These are phyloP conservation scores for Exophiala xenobiotica DNA, from an alignment of 2,329 filamentous ascomycete genomes.

Conservation along the genomic window DNA sequence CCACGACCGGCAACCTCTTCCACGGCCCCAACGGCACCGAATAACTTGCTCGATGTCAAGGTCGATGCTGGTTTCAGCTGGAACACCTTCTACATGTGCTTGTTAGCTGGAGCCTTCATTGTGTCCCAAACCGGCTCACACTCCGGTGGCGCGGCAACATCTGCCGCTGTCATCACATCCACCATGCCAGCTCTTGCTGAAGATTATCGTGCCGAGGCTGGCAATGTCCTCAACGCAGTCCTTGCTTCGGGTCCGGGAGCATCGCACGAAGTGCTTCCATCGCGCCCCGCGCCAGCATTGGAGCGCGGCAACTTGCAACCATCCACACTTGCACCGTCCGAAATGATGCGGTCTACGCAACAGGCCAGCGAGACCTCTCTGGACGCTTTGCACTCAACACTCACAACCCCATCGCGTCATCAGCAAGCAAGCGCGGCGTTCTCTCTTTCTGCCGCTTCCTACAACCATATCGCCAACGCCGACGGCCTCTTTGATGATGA, in stretches of 20 bases:
- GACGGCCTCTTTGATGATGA: slow-evolving; percentile 64
- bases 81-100: slow-evolving; percentile 84
- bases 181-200: slow-evolving; percentile 51
- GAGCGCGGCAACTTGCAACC: slow-evolving; percentile 21
- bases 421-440: slow-evolving; percentile 88
- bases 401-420: slow-evolving; percentile 74
- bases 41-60: slow-evolving; percentile 30
- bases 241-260: slow-evolving; percentile 43
- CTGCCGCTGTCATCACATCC: slow-evolving; percentile 75
- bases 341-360: slow-evolving; percentile 42
- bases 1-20: slow-evolving; percentile 33
- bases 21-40: background rate
- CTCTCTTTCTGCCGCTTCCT: slow-evolving; percentile 79
- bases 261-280: slow-evolving; percentile 42
- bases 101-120: slow-evolving; percentile 94
- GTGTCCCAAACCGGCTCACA: slow-evolving; percentile 75
- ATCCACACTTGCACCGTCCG: slow-evolving; percentile 18
- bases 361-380: slow-evolving; percentile 46
- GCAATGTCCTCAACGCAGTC: slow-evolving; percentile 49
- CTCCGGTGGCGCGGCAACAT: slow-evolving; percentile 66
- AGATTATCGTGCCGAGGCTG: slow-evolving; percentile 49
- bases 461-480: slow-evolving; percentile 76
- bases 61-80: slow-evolving; percentile 67
- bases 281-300: slow-evolving; percentile 32
- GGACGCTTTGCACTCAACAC: slow-evolving; percentile 64